Evolutionary conservation across 352 stramenopile genomes (phyloP).

Genomic region (Globisporangium radiosum): DNA sequence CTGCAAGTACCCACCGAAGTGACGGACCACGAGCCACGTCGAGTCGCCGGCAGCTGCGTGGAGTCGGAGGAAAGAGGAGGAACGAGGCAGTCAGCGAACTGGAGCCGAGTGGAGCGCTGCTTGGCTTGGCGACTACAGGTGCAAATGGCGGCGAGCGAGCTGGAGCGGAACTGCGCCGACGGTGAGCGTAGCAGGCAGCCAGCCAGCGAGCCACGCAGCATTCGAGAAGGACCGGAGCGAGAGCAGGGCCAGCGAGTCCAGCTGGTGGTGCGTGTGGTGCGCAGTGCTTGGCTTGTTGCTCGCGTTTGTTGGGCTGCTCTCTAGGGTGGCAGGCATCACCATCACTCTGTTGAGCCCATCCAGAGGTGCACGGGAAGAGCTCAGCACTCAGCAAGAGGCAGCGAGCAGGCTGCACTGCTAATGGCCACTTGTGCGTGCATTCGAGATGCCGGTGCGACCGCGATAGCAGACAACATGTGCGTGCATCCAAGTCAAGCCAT

Average conservation of each 20-base stretch:
- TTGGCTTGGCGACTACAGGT: not conserved
- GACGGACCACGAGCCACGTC: not conserved
- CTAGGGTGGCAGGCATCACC: not conserved
- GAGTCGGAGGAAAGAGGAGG: constrained; percentile 1
- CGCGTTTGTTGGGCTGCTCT: not conserved
- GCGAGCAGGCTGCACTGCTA: not conserved
- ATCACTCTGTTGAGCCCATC: not conserved
- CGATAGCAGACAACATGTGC: no score
- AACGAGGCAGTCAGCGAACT: constrained; percentile 3
- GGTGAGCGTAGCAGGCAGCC: not conserved
- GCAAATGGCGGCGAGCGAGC: not conserved
- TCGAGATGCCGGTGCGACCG: no score
- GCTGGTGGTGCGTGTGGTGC: constrained; percentile 2
- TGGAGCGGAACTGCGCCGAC: not conserved
- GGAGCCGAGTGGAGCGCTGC: not conserved
- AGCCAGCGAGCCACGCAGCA: not conserved
- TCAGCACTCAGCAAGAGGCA: not conserved
- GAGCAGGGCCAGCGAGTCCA: constrained; percentile 9
- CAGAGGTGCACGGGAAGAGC: not conserved
- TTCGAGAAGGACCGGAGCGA: constrained; percentile 10
- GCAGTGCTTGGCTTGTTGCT: not conserved
- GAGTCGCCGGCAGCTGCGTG: not conserved
- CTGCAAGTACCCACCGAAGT: not conserved
- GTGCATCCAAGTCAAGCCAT: not conserved
- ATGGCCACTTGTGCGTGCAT: not conserved